These are phyloP conservation scores for Amauroascus niger DNA, from an alignment of 2,329 filamentous ascomycete genomes.

Conservation along the genomic window DNA sequence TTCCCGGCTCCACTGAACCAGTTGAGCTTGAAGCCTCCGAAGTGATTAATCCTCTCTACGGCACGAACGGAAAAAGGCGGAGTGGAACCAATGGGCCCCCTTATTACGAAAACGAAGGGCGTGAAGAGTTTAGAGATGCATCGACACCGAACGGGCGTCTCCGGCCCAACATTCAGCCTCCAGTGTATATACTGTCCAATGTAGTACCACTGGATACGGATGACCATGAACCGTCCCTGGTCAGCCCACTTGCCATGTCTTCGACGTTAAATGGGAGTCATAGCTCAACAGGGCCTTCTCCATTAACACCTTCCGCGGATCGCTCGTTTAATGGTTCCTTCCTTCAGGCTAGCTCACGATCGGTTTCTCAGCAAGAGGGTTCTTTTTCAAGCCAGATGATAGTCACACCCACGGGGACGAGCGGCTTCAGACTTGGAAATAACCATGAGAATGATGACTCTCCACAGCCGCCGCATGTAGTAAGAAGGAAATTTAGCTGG, in stretches of 20 bases:
- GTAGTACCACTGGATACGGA: not conserved
- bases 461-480: not conserved
- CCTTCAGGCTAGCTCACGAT: not conserved
- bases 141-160: not conserved
- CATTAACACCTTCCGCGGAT: conserved; percentile 8
- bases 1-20: conserved; percentile 5
- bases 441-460: not conserved
- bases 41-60: conserved; percentile 2
- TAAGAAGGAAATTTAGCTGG: conserved; percentile 15
- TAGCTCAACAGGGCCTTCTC: conserved; percentile 11
- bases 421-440: not conserved
- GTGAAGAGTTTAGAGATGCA: not conserved
- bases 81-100: not conserved
- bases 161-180: not conserved
- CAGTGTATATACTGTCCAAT: conserved; percentile 1
- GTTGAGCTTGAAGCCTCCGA: conserved; percentile 13
- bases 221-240: conserved; percentile 1
- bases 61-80: conserved; percentile 3
- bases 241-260: conserved; percentile 13
- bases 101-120: not conserved
- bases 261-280: not conserved
- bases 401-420: not conserved
- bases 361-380: not conserved
- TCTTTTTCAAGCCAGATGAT: not conserved
- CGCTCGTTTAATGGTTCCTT: conserved; percentile 8